A percentile compares a stretch with the other conserved stretches of the same genome.
These are phyloP conservation scores for Periconia macrospinosa DNA, from an alignment of 2,329 filamentous ascomycete genomes.

Conservation along the genomic window DNA sequence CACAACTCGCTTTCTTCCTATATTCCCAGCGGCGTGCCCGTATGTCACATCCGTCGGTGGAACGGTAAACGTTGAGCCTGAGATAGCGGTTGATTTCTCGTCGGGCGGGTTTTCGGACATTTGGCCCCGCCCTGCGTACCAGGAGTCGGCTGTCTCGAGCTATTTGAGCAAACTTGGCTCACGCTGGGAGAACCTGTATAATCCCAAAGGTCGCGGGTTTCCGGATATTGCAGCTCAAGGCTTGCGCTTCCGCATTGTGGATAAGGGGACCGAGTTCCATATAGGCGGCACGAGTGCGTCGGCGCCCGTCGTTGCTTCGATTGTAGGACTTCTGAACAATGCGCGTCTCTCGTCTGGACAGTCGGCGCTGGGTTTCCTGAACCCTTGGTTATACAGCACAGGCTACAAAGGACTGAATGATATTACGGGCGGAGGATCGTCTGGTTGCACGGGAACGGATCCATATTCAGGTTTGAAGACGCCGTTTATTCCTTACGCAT, in stretches of 20 bases:
- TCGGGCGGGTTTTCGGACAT: conserved; percentile 52
- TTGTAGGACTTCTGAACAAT: conserved; percentile 43
- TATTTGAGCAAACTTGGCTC: conserved; percentile 46
- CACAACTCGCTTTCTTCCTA: conserved; percentile 47
- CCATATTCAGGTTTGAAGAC: conserved; percentile 43
- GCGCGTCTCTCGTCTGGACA: conserved; percentile 39
- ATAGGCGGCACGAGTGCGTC: conserved; percentile 45
- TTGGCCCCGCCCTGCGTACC: conserved; percentile 47
- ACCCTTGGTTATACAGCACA: conserved; percentile 47
- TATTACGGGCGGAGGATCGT: conserved; percentile 51
- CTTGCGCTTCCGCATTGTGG: conserved; percentile 37
- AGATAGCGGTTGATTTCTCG: conserved; percentile 43
- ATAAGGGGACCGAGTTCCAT: conserved; percentile 32
- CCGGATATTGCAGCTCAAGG: conserved; percentile 50
- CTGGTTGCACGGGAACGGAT: conserved; percentile 47
- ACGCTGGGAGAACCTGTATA: conserved; percentile 47
- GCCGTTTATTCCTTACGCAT: conserved; percentile 48
- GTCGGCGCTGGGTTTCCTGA: conserved; percentile 42
- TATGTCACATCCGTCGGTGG: conserved; percentile 53
- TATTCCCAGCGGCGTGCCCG: conserved; percentile 52
- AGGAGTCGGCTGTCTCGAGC: conserved; percentile 41
- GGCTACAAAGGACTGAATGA: conserved; percentile 52
- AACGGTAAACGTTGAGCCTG: conserved; percentile 44
- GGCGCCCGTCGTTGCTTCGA: conserved; percentile 41
- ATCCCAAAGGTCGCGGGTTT: conserved; percentile 46